These are phyloP conservation scores for Cytospora paraplurivora DNA, from an alignment of 2,329 filamentous ascomycete species.

Conservation along the genomic window DNA sequence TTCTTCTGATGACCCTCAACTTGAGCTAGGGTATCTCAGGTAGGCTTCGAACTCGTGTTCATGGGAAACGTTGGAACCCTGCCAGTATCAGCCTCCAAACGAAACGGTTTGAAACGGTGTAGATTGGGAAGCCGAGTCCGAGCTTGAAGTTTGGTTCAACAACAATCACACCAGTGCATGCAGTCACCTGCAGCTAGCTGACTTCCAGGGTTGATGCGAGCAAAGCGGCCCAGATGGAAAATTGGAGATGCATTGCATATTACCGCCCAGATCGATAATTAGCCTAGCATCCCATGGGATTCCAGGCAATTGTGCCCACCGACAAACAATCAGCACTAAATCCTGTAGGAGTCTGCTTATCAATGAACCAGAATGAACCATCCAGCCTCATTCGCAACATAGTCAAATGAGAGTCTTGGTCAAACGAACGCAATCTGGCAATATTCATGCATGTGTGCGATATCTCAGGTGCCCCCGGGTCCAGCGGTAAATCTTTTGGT, in stretches of 20 bases:
- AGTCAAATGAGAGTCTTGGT: not conserved
- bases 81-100: not conserved
- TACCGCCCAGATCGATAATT: not conserved
- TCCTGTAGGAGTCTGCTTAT: not conserved
- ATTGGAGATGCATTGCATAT: not conserved
- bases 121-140: not conserved
- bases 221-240: too few relatives aligned
- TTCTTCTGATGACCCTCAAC: not conserved
- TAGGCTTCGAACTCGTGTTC: not conserved
- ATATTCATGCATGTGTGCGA: not conserved
- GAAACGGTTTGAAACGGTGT: not conserved
- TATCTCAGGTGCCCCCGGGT: not conserved
- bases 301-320: not conserved
- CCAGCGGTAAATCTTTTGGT: not conserved
- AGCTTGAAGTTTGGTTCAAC: too few relatives aligned
- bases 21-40: too few relatives aligned
- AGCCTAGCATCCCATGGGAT: not conserved
- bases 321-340: not conserved
- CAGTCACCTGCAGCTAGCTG: too few relatives aligned
- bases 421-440: not conserved
- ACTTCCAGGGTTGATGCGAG: too few relatives aligned
- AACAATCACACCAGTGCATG: not conserved
- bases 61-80: not conserved
- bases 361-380: not conserved
- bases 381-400: not conserved